Percentiles rank a stretch among this genome's conserved stretches.
phyloP scores from a whole-genome alignment of 2,329 filamentous ascomycete species.

The Acarospora socialis region DNA sequence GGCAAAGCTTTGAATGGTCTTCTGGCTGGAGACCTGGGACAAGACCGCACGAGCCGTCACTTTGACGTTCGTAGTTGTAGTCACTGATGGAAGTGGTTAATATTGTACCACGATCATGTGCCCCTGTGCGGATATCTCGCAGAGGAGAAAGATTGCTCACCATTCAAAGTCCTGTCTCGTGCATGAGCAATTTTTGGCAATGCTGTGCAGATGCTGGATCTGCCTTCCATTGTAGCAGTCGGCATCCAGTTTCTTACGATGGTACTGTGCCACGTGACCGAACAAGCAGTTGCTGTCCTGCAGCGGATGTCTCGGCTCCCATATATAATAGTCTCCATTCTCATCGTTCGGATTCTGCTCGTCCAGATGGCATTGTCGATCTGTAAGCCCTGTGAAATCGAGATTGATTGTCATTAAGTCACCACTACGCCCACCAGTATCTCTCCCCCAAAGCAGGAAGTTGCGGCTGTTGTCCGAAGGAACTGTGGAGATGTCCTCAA shows the following conservation, averaged over 20 bases:
- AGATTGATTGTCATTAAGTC: constrained; percentile 63
- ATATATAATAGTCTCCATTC: constrained; percentile 63
- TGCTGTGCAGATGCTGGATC: constrained; percentile 56
- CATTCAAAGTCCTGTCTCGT: constrained; percentile 83
- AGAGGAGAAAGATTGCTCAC: constrained; percentile 34
- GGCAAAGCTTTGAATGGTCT: constrained; percentile 45
- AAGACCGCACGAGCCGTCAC: constrained; percentile 60
- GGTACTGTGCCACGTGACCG: constrained; percentile 75
- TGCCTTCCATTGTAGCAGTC: constrained; percentile 70
- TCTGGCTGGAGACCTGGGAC: constrained; percentile 57
- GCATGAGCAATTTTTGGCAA: constrained; percentile 65
- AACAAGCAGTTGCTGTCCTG: constrained; percentile 71
- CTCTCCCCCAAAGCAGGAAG: constrained; percentile 75
- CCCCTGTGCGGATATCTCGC: constrained; percentile 1
- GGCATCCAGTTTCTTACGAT: constrained; percentile 69
- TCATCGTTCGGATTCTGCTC: constrained; percentile 44
- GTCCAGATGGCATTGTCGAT: constrained; percentile 53
- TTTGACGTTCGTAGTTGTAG: constrained; percentile 79
- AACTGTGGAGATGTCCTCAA: constrained; percentile 74
- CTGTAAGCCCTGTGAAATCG: constrained; percentile 72
- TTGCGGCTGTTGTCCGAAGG: constrained; percentile 80
- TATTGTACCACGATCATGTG: neutral
- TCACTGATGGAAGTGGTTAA: constrained; percentile 41
- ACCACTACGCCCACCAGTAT: constrained; percentile 31
- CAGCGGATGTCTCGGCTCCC: constrained; percentile 73